Base-by-base conservation (phyloP, 768 basidiomycete genomes). In the Xanthoconium purpureum region DNA sequence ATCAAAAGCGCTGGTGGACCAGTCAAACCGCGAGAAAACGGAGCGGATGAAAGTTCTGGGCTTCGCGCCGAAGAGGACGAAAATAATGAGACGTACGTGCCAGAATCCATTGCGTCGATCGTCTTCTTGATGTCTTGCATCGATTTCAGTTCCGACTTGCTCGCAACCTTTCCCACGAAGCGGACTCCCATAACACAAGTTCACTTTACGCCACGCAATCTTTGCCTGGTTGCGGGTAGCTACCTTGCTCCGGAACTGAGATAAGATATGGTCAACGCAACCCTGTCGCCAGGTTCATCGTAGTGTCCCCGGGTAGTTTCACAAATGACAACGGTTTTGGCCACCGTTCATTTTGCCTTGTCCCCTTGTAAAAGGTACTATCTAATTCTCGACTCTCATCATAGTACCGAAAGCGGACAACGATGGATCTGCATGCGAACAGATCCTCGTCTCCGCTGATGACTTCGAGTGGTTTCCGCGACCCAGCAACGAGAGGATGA, bases 161-260 rank as follows among this genome's bases (percentile, higher is more conserved):
- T 98, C 3, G 81, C 91, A 3, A 95, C 95, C 0, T 97, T 94
- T 70, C 90, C 91, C 8, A 99, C 97, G 32, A 99, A 98, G 77
- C 83, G 94, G 52, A 98, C 97, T 29, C 95, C 97, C 1, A 83
- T 98, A 62, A 84, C 84, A 28, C 89, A 95, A 65, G 87, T 94
- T 11, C 92, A 97, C 62, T 97, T 98, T 66, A 98, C 97, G 10
- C 84, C 94, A 30, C 84, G 96, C 14, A 99, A 99, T 72, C 80
- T 99, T 35, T 95, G 93, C 71, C 74, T 98, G 54, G 91, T 89
- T 44, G 88, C 89, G 17, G 96, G 96, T 6, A 79, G 78, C 42
- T 88, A 86, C 67, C 74, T 84, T 40, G 75, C 87, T 20, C 78
- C 84, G 1, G 88, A 88, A 55, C 68, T 74, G 50, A 76, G 82